Percentiles rank a stretch among this genome's conserved stretches.
phyloP scores from a whole-genome alignment of 768 basidiomycete species.

The Candolleomyces eurysporus region DNA sequence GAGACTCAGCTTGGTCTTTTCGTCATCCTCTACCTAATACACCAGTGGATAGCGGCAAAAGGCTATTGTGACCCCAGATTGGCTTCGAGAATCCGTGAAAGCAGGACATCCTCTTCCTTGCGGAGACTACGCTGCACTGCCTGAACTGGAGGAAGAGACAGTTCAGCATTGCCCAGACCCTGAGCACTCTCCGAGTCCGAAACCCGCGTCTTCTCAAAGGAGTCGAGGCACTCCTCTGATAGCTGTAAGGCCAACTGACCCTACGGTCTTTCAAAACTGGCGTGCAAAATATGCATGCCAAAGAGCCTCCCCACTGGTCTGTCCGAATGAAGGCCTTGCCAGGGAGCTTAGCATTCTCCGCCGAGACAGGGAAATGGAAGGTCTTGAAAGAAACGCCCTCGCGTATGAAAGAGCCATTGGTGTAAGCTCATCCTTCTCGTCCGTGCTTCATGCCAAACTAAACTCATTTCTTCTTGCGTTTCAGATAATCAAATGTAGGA shows the following conservation, averaged over 20 bases:
- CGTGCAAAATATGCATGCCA: constrained; percentile 52
- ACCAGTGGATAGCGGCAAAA: constrained; percentile 51
- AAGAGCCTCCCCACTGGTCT: constrained; percentile 64
- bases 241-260: constrained; percentile 19
- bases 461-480: background rate
- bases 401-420: constrained; percentile 72
- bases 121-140: constrained; percentile 55
- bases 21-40: constrained; percentile 4
- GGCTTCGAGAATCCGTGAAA: constrained; percentile 61
- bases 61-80: constrained; percentile 66
- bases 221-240: no score
- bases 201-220: no score
- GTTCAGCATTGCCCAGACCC: constrained; percentile 42
- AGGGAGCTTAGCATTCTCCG: constrained; percentile 59
- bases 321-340: constrained; percentile 64
- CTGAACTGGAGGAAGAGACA: constrained; percentile 47
- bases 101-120: constrained; percentile 46
- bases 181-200: constrained; percentile 10
- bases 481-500: constrained; percentile 30
- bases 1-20: constrained; percentile 21
- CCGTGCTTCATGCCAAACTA: background rate
- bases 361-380: constrained; percentile 60
- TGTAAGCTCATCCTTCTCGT: constrained; percentile 36
- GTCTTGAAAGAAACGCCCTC: constrained; percentile 62
- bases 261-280: constrained; percentile 31